Evolutionary conservation across 1,284 basidiomycete species (phyloP), one percentile per base, ranked within the genome.

Genomic region (Cryptococcus maquisensis): DNA sequence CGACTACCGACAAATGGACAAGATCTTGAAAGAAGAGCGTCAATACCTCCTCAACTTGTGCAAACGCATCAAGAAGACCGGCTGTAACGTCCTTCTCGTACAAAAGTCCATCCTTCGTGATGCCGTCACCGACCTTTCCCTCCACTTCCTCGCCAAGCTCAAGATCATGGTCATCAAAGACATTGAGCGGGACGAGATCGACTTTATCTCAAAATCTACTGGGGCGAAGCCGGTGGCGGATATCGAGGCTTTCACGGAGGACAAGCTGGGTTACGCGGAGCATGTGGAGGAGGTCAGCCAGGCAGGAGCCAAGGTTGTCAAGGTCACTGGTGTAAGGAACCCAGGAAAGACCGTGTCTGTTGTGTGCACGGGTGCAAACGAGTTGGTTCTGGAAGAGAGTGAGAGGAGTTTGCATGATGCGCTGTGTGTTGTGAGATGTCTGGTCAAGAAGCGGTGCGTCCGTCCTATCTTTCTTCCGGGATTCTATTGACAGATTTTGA

Each of bases 1-100:
- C 69, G 95, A 98, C 78, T 99, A 99, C 80, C 86, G 96, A 38
- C 96, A 98, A 78, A 98, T 99, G 95, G 96, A 98, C 83, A 98
- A 97, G 78, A 95, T 98, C 61, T 87, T 99, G 76, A 98, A 99
- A 78, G 96, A 99, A 78, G 95, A 95, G 64, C 88, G 95, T 46
- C 91, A 96, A 78, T 61, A 99, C 76, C 83, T 99, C 60, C 85
- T 98, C 69, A 98, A 96, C 78, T 85, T 98, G 61, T 96, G 92
- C 85, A 98, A 98, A 79, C 94, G 92, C 79, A 98, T 99, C 80
- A 98, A 98, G 78, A 98, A 98, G 79, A 87, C 92, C 12, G 95
- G 95, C 62, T 98, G 96, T 84, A 99, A 98, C 71, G 96, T 98
- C 44, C 84, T 99, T 37, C 83, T 99, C 44, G 93, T 99, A 69